A percentile compares a stretch with the other conserved stretches of the same genome.
These are phyloP conservation scores for Annona squamosa DNA, from an alignment of 164 flowering plant genomes.

Conservation along the genomic window DNA sequence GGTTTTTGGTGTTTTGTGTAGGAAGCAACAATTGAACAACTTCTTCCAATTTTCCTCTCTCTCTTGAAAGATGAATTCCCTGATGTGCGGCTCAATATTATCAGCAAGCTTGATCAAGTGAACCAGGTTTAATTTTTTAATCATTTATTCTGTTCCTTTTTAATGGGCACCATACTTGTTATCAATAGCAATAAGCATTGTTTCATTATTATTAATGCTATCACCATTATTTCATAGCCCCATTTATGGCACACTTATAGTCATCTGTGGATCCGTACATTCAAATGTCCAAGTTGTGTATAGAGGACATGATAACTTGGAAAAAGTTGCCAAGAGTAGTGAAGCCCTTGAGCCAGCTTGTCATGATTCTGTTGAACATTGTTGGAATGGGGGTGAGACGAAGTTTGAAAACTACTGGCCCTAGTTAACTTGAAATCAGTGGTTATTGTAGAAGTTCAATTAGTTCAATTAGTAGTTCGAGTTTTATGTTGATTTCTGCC, in stretches of 20 bases:
- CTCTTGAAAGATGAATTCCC: slow-evolving; percentile 97
- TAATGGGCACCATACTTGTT: background rate
- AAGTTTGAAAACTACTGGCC: too few species aligned
- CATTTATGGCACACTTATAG: too few species aligned
- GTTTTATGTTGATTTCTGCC: too few species aligned
- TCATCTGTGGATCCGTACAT: background rate
- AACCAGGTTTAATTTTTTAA: slow-evolving; percentile 55
- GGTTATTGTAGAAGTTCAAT: too few species aligned
- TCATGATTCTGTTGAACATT: background rate
- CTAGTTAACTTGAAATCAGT: too few species aligned
- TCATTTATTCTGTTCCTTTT: background rate
- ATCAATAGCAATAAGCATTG: background rate
- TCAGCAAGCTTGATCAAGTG: slow-evolving; percentile 99
- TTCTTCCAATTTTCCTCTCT: slow-evolving; percentile 92
- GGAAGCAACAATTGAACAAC: slow-evolving; percentile 97
- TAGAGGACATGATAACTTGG: too few species aligned
- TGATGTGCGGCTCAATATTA: slow-evolving; percentile 95
- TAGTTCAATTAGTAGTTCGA: too few species aligned
- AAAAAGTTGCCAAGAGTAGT: too few species aligned
- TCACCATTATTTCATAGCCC: background rate
- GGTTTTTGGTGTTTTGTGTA: slow-evolving; percentile 29
- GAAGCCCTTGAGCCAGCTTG: background rate
- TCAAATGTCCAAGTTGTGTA: background rate
- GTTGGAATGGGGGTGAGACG: too few species aligned
- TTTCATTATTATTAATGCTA: background rate